A percentile compares a stretch with the other conserved stretches of the same genome.
phyloP scores from a whole-genome alignment of 306 rosid genomes.

The Cotoneaster glaucophyllus region DNA sequence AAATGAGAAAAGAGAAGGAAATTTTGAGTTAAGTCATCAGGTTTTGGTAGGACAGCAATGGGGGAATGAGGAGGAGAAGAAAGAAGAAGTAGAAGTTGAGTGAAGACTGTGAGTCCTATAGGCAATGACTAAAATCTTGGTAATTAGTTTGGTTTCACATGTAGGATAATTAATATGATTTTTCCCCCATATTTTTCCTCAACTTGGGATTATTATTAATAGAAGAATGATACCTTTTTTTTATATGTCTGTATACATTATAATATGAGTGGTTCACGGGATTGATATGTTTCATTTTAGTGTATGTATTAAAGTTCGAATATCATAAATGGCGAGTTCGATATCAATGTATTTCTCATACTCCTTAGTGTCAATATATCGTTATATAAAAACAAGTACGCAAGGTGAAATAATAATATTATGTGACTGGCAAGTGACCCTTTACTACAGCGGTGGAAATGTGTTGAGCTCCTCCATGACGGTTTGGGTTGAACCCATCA shows the following conservation, averaged over 20 bases:
- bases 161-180: not conserved
- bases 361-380: too few species aligned
- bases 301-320: too few species aligned
- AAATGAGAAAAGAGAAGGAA: not conserved
- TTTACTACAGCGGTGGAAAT: too few species aligned
- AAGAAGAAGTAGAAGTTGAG: slow-evolving; percentile 1
- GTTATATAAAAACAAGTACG: too few species aligned
- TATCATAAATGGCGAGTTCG: too few species aligned
- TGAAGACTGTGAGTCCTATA: not conserved
- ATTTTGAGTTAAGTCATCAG: not conserved
- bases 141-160: not conserved
- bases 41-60: not conserved
- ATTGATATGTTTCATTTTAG: too few species aligned
- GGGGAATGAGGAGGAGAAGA: not conserved
- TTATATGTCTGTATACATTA: too few species aligned
- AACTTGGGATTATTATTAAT: not conserved
- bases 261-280: not conserved
- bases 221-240: too few species aligned
- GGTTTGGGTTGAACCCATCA: too few species aligned
- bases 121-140: not conserved
- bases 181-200: not conserved
- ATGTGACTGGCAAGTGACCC: too few species aligned
- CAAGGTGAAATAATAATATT: too few species aligned
- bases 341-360: too few species aligned
- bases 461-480: rapidly evolving